Conservation (phyloP, 495 filamentous ascomycete genomes). For the Platismatia glauca region DNA sequence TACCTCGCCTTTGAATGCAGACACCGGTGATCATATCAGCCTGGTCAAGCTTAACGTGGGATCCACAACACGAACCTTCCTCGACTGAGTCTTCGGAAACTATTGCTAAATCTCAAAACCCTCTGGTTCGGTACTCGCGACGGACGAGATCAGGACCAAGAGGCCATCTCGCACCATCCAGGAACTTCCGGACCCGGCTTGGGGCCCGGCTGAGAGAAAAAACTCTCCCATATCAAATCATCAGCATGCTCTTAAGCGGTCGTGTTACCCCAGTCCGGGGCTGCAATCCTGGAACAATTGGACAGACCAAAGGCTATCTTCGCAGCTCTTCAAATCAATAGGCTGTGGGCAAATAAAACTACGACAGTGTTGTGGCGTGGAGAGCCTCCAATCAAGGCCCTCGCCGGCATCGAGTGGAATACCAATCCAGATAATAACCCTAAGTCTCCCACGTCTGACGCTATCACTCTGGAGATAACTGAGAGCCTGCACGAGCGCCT, state of each 20-base stretch:
- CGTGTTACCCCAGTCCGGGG: not conserved
- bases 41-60: not conserved
- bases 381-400: not conserved
- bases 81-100: not conserved
- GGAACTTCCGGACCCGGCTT: not conserved
- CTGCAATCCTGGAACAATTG: not conserved
- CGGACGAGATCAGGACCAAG: not conserved
- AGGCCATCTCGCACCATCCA: not conserved
- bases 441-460: not conserved
- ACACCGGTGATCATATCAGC: no score
- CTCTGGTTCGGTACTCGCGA: not conserved
- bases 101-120: not conserved
- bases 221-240: no score
- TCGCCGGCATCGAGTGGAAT: not conserved
- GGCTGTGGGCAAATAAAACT: not conserved
- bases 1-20: not conserved
- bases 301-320: not conserved
- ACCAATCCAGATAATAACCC: not conserved
- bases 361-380: not conserved
- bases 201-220: no score
- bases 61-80: not conserved
- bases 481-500: not conserved
- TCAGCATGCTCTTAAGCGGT: not conserved
- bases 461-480: accelerated
- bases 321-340: not conserved